Evolutionary conservation across 2,329 filamentous ascomycete genomes (phyloP).

Genomic region (Claviceps arundinis): DNA sequence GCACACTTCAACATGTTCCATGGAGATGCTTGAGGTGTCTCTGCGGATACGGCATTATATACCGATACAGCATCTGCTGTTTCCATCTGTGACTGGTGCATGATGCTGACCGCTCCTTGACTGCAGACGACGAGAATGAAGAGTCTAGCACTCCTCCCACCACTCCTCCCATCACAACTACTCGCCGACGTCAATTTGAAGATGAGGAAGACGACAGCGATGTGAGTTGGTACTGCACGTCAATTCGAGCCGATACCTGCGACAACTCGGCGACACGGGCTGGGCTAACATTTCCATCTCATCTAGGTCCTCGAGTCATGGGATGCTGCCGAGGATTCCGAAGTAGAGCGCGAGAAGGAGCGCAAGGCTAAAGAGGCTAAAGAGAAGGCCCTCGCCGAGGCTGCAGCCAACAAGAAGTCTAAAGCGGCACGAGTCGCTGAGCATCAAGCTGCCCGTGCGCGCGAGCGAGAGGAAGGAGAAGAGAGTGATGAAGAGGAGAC

Average conservation of each 20-base stretch:
- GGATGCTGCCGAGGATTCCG: constrained; percentile 94
- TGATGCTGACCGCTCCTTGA: constrained; percentile 11
- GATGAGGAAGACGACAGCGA: constrained; percentile 81
- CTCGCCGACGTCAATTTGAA: constrained; percentile 56
- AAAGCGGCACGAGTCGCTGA: constrained; percentile 80
- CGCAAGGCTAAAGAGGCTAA: constrained; percentile 77
- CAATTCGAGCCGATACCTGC: too few relatives aligned
- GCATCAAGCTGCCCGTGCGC: constrained; percentile 48
- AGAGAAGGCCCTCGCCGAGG: constrained; percentile 78
- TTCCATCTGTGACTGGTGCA: constrained; percentile 3
- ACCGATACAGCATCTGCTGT: not conserved
- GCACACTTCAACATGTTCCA: not conserved
- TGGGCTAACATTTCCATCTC: constrained; percentile 1
- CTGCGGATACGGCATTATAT: constrained; percentile 4
- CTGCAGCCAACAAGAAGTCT: constrained; percentile 80
- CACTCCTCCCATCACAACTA: constrained; percentile 25
- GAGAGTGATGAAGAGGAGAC: constrained; percentile 55
- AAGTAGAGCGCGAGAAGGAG: constrained; percentile 89
- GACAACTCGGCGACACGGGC: not conserved
- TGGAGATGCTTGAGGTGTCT: constrained; percentile 1
- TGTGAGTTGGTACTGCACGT: constrained; percentile 35
- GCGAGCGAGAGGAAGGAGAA: constrained; percentile 37
- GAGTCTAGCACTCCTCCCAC: constrained; percentile 22
- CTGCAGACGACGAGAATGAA: constrained; percentile 26
- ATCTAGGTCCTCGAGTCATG: constrained; percentile 80